These are phyloP conservation scores for Vigna mungo DNA, from an alignment of 306 rosid genomes.

Conservation along the genomic window DNA sequence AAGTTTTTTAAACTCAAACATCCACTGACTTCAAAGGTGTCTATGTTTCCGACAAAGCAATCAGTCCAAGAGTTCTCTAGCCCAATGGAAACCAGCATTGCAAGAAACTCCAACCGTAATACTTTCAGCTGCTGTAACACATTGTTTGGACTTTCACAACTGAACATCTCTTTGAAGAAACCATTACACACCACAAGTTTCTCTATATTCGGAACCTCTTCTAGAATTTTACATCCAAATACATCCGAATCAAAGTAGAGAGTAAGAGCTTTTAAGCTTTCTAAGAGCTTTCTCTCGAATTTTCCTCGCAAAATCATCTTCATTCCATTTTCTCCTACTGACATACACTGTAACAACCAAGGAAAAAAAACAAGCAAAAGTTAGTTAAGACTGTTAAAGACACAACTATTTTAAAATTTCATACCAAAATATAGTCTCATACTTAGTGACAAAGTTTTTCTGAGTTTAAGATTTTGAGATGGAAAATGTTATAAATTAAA, in stretches of 20 bases:
- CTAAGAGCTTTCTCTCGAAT: neutral
- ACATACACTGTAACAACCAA: no score
- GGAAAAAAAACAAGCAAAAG: no score
- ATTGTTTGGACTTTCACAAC: neutral
- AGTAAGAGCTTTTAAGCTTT: neutral
- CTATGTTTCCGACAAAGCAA: neutral
- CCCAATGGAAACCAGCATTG: neutral
- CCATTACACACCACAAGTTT: neutral
- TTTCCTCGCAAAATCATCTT: neutral
- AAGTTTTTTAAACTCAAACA: neutral
- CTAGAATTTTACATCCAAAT: neutral
- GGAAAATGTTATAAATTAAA: no score
- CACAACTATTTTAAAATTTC: no score
- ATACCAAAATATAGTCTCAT: no score
- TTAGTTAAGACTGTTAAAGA: no score
- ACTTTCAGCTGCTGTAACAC: neutral
- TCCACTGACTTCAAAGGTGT: neutral
- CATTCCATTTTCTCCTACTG: neutral
- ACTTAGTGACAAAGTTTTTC: no score
- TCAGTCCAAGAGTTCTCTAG: no score
- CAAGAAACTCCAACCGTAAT: neutral
- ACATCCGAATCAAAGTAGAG: neutral
- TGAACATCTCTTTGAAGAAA: slow-evolving; percentile 12
- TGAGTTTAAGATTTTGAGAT: no score
- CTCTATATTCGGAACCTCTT: neutral